These are phyloP conservation scores for Chaetomium olivaceum DNA, from an alignment of 2,329 filamentous ascomycete species.

Conservation along the genomic window DNA sequence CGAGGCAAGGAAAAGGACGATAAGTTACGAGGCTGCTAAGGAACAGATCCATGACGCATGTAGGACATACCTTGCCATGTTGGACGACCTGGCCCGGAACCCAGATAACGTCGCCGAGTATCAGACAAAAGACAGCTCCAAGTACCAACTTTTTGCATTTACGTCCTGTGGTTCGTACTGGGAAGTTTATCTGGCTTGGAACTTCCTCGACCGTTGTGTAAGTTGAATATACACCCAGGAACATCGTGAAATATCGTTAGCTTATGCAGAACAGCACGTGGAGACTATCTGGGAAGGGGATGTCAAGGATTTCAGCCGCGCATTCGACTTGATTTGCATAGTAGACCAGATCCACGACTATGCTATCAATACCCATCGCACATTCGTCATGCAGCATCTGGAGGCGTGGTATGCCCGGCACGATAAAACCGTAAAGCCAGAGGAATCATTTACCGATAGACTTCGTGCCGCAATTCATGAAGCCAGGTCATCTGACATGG, in stretches of 20 bases:
- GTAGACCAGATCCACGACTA: constrained; percentile 15
- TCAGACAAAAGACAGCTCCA: constrained; percentile 2
- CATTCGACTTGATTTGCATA: constrained; percentile 10
- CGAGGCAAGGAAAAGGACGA: constrained; percentile 6
- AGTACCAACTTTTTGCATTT: constrained; percentile 12
- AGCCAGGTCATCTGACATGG: not conserved
- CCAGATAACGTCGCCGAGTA: constrained; percentile 12
- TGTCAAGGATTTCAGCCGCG: not conserved
- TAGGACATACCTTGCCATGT: constrained; percentile 6
- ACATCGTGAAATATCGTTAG: not conserved
- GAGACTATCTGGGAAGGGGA: constrained; percentile 10
- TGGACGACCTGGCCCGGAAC: constrained; percentile 10
- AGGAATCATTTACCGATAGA: not conserved
- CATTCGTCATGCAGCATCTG: constrained; percentile 10
- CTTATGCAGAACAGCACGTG: not conserved
- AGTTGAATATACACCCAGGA: not conserved
- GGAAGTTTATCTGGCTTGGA: constrained; percentile 6
- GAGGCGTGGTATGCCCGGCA: constrained; percentile 13
- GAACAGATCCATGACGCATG: constrained; percentile 1
- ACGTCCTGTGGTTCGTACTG: constrained; percentile 7
- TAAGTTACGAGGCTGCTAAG: not conserved
- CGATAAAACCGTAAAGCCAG: not conserved
- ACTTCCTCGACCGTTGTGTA: not conserved
- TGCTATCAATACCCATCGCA: not conserved
- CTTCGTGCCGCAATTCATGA: not conserved